A percentile compares a stretch with the other conserved stretches of the same genome.
Evolutionary conservation across 805 yeast genomes (phyloP).

Genomic region (Candida schatavii): DNA sequence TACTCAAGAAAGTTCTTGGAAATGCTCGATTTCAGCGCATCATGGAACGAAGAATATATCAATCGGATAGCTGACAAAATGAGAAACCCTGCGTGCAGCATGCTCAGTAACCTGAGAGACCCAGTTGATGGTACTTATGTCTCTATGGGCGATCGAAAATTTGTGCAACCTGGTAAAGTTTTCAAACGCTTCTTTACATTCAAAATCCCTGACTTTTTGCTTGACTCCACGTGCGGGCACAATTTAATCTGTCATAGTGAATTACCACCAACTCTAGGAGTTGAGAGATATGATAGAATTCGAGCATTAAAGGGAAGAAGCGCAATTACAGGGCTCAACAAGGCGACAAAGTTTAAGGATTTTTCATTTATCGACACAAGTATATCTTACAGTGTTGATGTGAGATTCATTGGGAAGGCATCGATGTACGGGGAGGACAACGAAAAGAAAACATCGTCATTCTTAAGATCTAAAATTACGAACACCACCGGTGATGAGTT

Average conservation of each 20-base stretch:
- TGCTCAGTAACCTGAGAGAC: slow-evolving; percentile 15
- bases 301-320: slow-evolving; percentile 5
- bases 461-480: slow-evolving; percentile 9
- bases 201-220: slow-evolving; percentile 32
- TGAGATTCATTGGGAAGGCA: slow-evolving; percentile 38
- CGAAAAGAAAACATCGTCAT: slow-evolving; percentile 13
- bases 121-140: slow-evolving; percentile 24
- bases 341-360: slow-evolving; percentile 19
- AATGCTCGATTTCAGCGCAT: slow-evolving; percentile 52
- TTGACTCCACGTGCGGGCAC: slow-evolving; percentile 39
- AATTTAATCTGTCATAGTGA: slow-evolving; percentile 27
- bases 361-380: slow-evolving; percentile 25
- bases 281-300: slow-evolving; percentile 12
- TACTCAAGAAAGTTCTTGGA: slow-evolving; percentile 37
- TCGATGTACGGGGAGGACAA: slow-evolving; percentile 22
- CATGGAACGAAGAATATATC: slow-evolving; percentile 41
- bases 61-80: slow-evolving; percentile 29
- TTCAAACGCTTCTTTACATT: slow-evolving; percentile 43
- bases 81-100: slow-evolving; percentile 11
- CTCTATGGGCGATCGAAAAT: slow-evolving; percentile 13
- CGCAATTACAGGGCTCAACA: neutral
- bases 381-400: slow-evolving; percentile 30
- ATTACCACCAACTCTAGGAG: slow-evolving; percentile 36
- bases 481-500: slow-evolving; percentile 39
- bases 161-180: slow-evolving; percentile 6